Evolutionary conservation across 441 rosid genomes (phyloP), one percentile per base, ranked within the genome.

Genomic region (Melastoma candidum): DNA sequence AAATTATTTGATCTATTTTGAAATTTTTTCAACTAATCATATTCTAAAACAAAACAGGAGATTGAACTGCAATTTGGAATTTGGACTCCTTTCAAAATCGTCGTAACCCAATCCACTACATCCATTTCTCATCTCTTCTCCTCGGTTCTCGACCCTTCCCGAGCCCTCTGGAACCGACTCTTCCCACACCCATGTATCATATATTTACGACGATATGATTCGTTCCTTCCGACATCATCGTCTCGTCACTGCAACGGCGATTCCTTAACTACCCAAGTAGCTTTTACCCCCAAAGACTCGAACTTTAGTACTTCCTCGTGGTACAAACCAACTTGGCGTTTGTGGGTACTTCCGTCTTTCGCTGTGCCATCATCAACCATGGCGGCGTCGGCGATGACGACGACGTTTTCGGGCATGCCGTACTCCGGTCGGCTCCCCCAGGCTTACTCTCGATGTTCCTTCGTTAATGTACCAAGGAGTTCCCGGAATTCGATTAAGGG

Each of bases 371-470:
- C 57, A 17, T 17, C 26, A 54, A 79, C 22, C 22, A 17, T 72
- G 86, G 79, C 95, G 53, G 24, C 73, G 25, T 47, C 80, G 10
- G 50, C 75, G 55, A 63, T 80, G 60, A 74, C 81, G 68, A 63
- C 81, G 60, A 74, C 81, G 68, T 65, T 87, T 53, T 51, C 49
- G 48, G 79, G 84, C 2, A 61, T 72, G 25, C 70, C 36, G 13
- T 22, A 9, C 47, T 4, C 26, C 49, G 54, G 9, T 13, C 58
- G 74, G 26, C 44, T 63, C 11, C 45, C 61, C 43, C 58, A 61
- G 46, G 57, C 75, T 44, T 65, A 43, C 54, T 77, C 76, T 7
- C 76, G 61, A 49, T 64, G 68, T 26, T 77, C 75, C 55, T 53
- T 77, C 4, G 36, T 29, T 29, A 59, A 68, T 46, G 73, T 72